A percentile compares a stretch with the other conserved stretches of the same genome.
Evolutionary conservation across 129 eudicot species (phyloP).

Genomic region (Tanacetum coccineum): DNA sequence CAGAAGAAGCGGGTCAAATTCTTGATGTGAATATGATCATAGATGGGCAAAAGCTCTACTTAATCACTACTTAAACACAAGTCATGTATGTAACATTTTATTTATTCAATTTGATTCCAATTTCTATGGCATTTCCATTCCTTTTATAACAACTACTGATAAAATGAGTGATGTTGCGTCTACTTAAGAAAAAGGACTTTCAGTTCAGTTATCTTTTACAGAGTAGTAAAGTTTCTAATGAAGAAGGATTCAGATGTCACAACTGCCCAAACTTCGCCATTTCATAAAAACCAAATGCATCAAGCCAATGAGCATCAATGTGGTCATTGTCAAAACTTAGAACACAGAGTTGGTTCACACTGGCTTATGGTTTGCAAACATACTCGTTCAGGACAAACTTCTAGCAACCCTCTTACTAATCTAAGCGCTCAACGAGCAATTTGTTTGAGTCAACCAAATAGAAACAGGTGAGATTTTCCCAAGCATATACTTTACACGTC

Average conservation of each 20-base stretch:
- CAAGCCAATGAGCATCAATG: too few species aligned
- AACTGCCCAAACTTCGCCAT: too few species aligned
- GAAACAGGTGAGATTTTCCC: not conserved
- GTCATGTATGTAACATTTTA: not conserved
- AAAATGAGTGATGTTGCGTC: not conserved
- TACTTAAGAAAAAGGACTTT: too few species aligned
- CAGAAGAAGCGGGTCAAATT: constrained; percentile 72
- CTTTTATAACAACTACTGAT: not conserved
- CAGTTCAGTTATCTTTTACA: too few species aligned
- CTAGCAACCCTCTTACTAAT: not conserved
- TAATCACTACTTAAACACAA: constrained; percentile 32
- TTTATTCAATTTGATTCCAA: not conserved
- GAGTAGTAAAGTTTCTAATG: too few species aligned
- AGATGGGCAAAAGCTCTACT: constrained; percentile 58
- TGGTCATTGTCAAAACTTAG: too few species aligned
- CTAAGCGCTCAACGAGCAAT: not conserved
- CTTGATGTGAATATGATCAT: constrained; percentile 57
- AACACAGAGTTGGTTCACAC: not conserved
- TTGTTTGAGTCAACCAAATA: not conserved
- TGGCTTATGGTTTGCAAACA: not conserved
- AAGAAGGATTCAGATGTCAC: too few species aligned
- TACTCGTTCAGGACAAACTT: not conserved
- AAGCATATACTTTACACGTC: not conserved
- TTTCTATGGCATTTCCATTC: not conserved
- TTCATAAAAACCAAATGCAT: too few species aligned